Evolutionary conservation across 441 rosid species (phyloP).

Genomic region (Sinapis alba): DNA sequence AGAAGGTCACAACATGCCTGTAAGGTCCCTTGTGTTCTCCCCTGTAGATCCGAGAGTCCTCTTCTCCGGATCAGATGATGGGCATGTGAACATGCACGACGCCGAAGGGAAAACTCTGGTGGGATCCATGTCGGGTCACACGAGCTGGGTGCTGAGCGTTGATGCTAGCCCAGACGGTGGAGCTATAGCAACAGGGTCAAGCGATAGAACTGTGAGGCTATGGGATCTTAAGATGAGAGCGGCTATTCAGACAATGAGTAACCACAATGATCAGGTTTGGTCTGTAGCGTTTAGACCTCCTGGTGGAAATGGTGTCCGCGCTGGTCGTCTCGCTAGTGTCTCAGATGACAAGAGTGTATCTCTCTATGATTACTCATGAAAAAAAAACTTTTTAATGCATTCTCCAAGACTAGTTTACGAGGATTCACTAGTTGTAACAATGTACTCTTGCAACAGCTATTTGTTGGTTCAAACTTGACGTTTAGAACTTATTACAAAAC

Average conservation of each 20-base stretch:
- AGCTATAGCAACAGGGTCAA: background rate
- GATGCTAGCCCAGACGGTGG: background rate
- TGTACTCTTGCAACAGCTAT: slow-evolving; percentile 13
- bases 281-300: background rate
- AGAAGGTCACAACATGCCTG: slow-evolving; percentile 2
- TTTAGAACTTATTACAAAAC: slow-evolving; percentile 32
- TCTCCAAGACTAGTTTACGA: background rate
- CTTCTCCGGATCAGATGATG: background rate
- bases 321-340: background rate
- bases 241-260: background rate
- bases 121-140: background rate
- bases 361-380: slow-evolving; percentile 1
- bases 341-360: background rate
- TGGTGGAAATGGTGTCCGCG: background rate
- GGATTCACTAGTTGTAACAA: background rate
- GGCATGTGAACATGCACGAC: background rate
- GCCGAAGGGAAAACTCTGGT: background rate
- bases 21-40: background rate
- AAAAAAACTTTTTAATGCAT: background rate
- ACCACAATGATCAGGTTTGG: background rate
- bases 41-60: slow-evolving; percentile 3
- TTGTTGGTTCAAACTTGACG: slow-evolving; percentile 5
- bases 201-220: background rate
- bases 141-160: slow-evolving; percentile 1
- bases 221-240: slow-evolving; percentile 3